Base-by-base conservation (phyloP, 768 basidiomycete species). In the Agaricus blazei region DNA sequence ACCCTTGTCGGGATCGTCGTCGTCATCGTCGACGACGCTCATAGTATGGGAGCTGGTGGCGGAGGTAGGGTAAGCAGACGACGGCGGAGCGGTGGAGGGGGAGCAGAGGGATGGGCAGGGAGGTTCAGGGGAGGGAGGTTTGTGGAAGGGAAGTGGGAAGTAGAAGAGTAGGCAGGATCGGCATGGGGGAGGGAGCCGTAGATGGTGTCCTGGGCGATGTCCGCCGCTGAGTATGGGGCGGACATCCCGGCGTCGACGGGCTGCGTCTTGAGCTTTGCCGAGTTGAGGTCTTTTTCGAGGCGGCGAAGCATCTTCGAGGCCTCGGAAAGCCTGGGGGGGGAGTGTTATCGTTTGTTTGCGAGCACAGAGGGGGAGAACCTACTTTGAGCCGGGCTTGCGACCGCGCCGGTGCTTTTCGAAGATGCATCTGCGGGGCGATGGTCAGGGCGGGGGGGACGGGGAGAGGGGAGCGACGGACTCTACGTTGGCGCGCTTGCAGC, bases 371-470 rank as follows among this genome's bases (percentile, higher is more conserved):
- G 48, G 57, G 58, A 55, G 53, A 57, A 57, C 44, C 70, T 76
- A 93, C 91, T 93, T 93, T 71, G 90, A 92, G 62, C 90, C 91
- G 15, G 90, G 90, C 64, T 93, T 93, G 54, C 90, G 82, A 42
- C 90, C 90, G 34, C 90, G 84, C 52, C 91, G 82, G 69, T 93
- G 90, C 68, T 93, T 93, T 73, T 93, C 90, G 62, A 93, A 93
- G 34, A 91, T 60, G 63, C 90, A 92, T 58, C 89, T 91, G 34
- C 8, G 34, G 34, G 34, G 34, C 34, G 34, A 34, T 34, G 63
- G 34, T 36, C 48, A 51, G 46, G 58, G 59, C 58, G 59, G 48
- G 62, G 48, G 57, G 38, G 56, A 36, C 27, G 51, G 43, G 37
- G 47, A 48, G 56, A 48, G 58, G 45, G 27, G 49, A 42, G 48